Evolutionary conservation across 495 filamentous ascomycete genomes (phyloP).

Genomic region (Delitschia confertaspora): DNA sequence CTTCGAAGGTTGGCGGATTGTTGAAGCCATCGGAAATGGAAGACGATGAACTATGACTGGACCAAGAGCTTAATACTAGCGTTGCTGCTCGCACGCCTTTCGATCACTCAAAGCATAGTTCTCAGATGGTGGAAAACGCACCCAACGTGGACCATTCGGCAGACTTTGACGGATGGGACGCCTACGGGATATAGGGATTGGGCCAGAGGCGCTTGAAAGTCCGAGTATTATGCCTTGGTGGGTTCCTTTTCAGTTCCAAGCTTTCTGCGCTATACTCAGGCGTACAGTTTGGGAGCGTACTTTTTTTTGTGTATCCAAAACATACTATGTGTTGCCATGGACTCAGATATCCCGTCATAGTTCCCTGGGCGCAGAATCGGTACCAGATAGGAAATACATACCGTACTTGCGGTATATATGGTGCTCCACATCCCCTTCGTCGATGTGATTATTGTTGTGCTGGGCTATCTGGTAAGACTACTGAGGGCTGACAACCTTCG

Average conservation of each 20-base stretch:
- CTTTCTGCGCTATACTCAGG: no score
- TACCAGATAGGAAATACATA: no score
- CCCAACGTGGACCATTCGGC: conserved; percentile 2
- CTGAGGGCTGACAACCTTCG: no score
- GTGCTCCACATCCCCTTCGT: no score
- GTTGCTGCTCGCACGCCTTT: conserved; percentile 25
- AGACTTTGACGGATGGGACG: conserved; percentile 28
- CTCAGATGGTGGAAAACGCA: not conserved
- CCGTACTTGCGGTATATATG: no score
- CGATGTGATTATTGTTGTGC: no score
- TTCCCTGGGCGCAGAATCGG: no score
- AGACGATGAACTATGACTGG: conserved; percentile 29
- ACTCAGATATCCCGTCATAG: no score
- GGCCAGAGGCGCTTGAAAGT: not conserved
- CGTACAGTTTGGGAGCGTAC: no score
- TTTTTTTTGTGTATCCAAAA: no score
- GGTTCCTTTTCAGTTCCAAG: conserved; percentile 1
- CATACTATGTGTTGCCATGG: no score
- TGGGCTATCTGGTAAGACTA: no score
- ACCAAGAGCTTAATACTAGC: conserved; percentile 24
- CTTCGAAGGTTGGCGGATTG: conserved; percentile 29
- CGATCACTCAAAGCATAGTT: conserved; percentile 1
- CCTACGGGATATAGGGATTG: conserved; percentile 12
- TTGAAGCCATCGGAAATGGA: conserved; percentile 31
- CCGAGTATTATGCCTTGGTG: not conserved